Percentiles rank a stretch among this genome's conserved stretches.
These are phyloP conservation scores for Adiantum capillusveneris DNA, from an alignment of 75 land plant species.

Conservation along the genomic window DNA sequence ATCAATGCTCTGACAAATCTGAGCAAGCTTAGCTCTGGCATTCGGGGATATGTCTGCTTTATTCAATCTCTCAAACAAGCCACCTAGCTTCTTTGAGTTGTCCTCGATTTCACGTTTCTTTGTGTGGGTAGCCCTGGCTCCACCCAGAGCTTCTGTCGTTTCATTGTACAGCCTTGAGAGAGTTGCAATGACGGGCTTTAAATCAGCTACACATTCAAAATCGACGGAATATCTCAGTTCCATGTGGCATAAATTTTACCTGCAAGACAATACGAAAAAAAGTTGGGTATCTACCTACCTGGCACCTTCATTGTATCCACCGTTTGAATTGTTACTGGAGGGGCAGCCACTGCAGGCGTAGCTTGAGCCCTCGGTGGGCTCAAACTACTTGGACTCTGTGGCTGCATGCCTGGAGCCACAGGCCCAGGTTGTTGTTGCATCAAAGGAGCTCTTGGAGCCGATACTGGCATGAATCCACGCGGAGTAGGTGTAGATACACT, in stretches of 20 bases:
- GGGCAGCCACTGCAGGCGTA: constrained; percentile 16
- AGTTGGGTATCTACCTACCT: too few species aligned
- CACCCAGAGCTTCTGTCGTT: constrained; percentile 73
- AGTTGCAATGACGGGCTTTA: constrained; percentile 70
- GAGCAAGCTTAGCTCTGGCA: constrained; percentile 67
- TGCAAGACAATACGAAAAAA: too few species aligned
- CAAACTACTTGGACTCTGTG: constrained; percentile 37
- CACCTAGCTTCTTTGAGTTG: constrained; percentile 83
- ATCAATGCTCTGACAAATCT: constrained; percentile 83
- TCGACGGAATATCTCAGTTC: too few species aligned
- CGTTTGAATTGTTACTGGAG: constrained; percentile 71
- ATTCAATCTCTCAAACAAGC: constrained; percentile 80
- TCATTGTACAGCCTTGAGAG: constrained; percentile 74
- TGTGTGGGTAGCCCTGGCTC: constrained; percentile 52
- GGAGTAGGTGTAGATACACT: constrained; percentile 35
- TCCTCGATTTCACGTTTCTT: constrained; percentile 90
- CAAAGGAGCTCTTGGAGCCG: constrained; percentile 16
- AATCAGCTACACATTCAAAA: constrained; percentile 45
- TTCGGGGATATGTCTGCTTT: constrained; percentile 79
- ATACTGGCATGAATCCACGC: constrained; percentile 57
- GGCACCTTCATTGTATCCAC: constrained; percentile 87
- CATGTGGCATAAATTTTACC: not conserved
- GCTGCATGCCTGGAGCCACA: constrained; percentile 27
- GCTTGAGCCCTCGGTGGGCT: constrained; percentile 19
- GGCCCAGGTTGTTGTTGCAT: constrained; percentile 32